A percentile compares a stretch with the other conserved stretches of the same genome.
phyloP scores from a whole-genome alignment of 2,329 filamentous ascomycete species.

The Tolypocladium nubicola region DNA sequence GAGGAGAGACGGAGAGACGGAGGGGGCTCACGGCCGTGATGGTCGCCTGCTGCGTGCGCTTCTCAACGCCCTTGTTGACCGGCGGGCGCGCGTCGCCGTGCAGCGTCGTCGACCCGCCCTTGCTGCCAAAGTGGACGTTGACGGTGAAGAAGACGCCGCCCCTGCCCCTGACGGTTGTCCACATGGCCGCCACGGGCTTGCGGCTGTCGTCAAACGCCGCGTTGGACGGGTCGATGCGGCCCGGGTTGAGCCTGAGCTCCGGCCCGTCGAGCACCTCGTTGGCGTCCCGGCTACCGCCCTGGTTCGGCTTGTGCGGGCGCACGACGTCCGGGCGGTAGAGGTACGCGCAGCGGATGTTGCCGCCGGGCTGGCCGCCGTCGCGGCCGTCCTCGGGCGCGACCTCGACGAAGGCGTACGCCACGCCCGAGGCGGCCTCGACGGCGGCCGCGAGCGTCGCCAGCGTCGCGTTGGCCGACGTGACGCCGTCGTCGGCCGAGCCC shows the following conservation, averaged over 20 bases:
- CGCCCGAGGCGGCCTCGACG: slow-evolving; percentile 37
- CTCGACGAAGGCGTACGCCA: slow-evolving; percentile 48
- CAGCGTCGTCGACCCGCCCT: slow-evolving; percentile 53
- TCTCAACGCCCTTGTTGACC: slow-evolving; percentile 51
- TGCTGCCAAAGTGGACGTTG: slow-evolving; percentile 59
- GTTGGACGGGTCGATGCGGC: slow-evolving; percentile 53
- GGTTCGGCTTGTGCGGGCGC: slow-evolving; percentile 47
- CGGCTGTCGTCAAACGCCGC: slow-evolving; percentile 48
- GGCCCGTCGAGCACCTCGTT: slow-evolving; percentile 44
- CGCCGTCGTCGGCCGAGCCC: slow-evolving; percentile 49
- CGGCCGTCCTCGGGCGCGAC: slow-evolving; percentile 47
- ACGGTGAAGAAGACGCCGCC: slow-evolving; percentile 55
- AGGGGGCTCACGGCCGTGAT: slow-evolving; percentile 40
- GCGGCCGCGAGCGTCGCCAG: slow-evolving; percentile 43
- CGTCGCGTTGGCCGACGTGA: slow-evolving; percentile 45
- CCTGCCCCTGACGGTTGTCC: slow-evolving; percentile 44
- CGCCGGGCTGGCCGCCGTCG: slow-evolving; percentile 58
- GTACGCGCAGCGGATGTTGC: slow-evolving; percentile 63
- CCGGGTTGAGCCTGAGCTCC: slow-evolving; percentile 57
- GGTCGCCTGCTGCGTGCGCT: slow-evolving; percentile 44
- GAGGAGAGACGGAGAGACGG: neutral
- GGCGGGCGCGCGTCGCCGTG: slow-evolving; percentile 58
- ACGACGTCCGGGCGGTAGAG: slow-evolving; percentile 54
- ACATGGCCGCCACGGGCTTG: slow-evolving; percentile 58
- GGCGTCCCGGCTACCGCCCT: slow-evolving; percentile 41